These are phyloP conservation scores for Herpotrichia juniperi DNA, from an alignment of 2,329 filamentous ascomycete species.

Conservation along the genomic window DNA sequence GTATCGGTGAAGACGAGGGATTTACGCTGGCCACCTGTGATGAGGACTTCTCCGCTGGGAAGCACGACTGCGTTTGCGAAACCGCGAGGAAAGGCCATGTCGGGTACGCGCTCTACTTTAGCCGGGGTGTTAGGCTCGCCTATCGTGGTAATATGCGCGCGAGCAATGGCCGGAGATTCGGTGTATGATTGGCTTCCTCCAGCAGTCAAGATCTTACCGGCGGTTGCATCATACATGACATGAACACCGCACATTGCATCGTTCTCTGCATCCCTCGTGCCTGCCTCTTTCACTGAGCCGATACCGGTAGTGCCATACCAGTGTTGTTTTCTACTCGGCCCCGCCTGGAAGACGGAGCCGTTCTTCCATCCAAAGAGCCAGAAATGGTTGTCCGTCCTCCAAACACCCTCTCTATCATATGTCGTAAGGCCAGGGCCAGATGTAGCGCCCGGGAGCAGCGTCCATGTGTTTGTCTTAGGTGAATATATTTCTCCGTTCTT, in stretches of 20 bases:
- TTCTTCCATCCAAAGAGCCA: constrained; percentile 61
- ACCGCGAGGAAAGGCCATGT: constrained; percentile 33
- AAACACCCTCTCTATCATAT: constrained; percentile 52
- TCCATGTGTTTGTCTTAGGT: constrained; percentile 55
- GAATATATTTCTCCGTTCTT: constrained; percentile 62
- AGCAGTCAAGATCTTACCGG: constrained; percentile 61
- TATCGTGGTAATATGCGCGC: constrained; percentile 59
- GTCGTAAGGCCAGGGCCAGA: constrained; percentile 59
- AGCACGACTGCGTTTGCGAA: constrained; percentile 36
- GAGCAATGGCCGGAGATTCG: constrained; percentile 47
- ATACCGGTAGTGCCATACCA: constrained; percentile 59
- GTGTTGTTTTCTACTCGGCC: constrained; percentile 60
- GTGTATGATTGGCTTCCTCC: constrained; percentile 59
- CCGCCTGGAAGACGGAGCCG: constrained; percentile 60
- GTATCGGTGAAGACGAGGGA: constrained; percentile 25
- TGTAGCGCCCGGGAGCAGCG: constrained; percentile 48
- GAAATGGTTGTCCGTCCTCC: constrained; percentile 60
- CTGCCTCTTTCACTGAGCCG: constrained; percentile 52
- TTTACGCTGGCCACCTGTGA: constrained; percentile 32
- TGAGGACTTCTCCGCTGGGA: constrained; percentile 41
- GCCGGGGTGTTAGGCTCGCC: constrained; percentile 30
- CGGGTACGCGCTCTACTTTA: constrained; percentile 23
- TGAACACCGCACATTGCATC: constrained; percentile 63
- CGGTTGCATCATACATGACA: constrained; percentile 65
- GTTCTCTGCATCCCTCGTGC: constrained; percentile 50